Evolutionary conservation across 306 rosid species (phyloP), one percentile per base, ranked within the genome.

Genomic region (Prunus mume): DNA sequence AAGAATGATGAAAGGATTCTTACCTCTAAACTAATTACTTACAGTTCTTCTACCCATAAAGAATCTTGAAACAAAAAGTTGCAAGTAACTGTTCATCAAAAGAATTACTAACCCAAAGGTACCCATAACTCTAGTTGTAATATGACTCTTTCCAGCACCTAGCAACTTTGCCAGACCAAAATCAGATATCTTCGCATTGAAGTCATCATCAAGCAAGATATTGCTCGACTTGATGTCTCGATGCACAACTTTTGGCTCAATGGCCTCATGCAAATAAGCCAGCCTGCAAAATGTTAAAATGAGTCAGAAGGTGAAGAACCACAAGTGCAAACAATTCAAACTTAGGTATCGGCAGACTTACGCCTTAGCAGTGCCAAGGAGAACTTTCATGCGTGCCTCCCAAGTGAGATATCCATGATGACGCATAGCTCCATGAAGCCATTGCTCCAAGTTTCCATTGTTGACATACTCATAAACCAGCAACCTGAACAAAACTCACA

Each of bases 71-170:
- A 69, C 34, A 43, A 70, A 43, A 65, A 22, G 34, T 5, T 28
- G 68, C 55, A 65, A 45, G 61, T 22, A 68, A 30, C 28, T 47
- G 72, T 13, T n/a, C 9, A 51, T 45, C 18, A 45, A 52, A 73
- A 77, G 22, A 34, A 65, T 18, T 28, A 79, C 97, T 87, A 81
- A 93, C 98, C 98, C 98, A 34, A 93, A 93, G 74, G 98, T 93
- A 58, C 98, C 98, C 98, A 93, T 93, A 68, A 93, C 97, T 76
- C 98, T 86, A 83, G 98, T 93, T 57, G 96, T 93, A 72, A 93
- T 90, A 80, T 91, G 90, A 77, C 97, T 91, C 83, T 90, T 91
- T 79, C 97, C 97, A 15, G 94, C 88, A 74, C 92, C 93, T 27
- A 93, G 85, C 83, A 93, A 78, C 85, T 93, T 93, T 76, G 98